Evolutionary conservation across 2,329 filamentous ascomycete species (phyloP).

Genomic region (Dactylonectria estremocensis): DNA sequence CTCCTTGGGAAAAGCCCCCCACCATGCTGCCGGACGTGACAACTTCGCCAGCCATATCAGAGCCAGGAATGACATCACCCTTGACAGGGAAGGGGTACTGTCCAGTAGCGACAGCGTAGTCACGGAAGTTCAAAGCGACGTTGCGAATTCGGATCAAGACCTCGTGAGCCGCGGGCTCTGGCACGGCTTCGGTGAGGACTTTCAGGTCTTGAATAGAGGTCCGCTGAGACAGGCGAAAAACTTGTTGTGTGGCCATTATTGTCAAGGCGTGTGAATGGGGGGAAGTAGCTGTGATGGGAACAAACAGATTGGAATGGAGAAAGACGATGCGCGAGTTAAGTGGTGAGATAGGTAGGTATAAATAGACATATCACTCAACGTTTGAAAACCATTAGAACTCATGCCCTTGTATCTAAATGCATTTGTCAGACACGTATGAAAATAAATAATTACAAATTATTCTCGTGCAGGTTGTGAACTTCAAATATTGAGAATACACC

Average conservation of each 20-base stretch:
- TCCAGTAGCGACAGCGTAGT: constrained; percentile 49
- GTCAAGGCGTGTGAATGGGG: background rate
- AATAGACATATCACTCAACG: too few species aligned
- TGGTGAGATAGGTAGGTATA: too few species aligned
- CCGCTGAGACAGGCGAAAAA: constrained; percentile 22
- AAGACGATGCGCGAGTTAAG: too few species aligned
- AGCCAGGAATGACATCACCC: constrained; percentile 53
- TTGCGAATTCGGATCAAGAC: constrained; percentile 51
- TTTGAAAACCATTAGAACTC: too few species aligned
- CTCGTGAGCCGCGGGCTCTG: constrained; percentile 44
- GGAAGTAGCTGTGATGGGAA: background rate
- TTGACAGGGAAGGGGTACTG: constrained; percentile 52
- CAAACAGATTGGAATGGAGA: too few species aligned
- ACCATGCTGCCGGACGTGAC: constrained; percentile 48
- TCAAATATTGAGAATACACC: too few species aligned
- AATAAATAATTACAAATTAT: too few species aligned
- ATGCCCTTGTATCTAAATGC: too few species aligned
- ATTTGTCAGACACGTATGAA: too few species aligned
- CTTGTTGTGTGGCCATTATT: constrained; percentile 17
- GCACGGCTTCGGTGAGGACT: constrained; percentile 45
- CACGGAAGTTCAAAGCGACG: constrained; percentile 54
- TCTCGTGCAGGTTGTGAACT: too few species aligned
- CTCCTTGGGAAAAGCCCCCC: constrained; percentile 48
- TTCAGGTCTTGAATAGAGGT: constrained; percentile 42
- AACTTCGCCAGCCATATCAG: constrained; percentile 55